Evolutionary conservation across 225 moss, liverwort and hornwort genomes (phyloP).

Genomic region (Antitrichia curtipendula): DNA sequence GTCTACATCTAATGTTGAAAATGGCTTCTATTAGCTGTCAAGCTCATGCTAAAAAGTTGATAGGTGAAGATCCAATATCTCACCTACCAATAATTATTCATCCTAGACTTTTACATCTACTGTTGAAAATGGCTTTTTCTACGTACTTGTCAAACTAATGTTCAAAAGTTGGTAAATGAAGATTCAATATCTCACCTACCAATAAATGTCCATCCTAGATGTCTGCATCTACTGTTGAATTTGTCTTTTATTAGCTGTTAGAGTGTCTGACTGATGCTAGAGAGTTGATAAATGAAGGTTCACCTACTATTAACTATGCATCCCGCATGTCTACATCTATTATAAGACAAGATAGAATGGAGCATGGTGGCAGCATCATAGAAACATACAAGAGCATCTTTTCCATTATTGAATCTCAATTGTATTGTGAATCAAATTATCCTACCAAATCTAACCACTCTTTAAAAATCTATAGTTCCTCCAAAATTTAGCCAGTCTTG

Average conservation of each 20-base stretch:
- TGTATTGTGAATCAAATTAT: too few relatives aligned
- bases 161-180: neutral
- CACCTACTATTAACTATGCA: neutral
- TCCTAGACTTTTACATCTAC: fast-evolving
- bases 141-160: too few relatives aligned
- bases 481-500: fast-evolving
- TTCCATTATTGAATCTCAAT: too few relatives aligned
- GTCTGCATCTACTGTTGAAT: neutral
- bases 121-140: neutral
- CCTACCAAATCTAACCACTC: neutral
- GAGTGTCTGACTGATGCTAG: fast-evolving
- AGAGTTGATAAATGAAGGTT: neutral
- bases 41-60: fast-evolving
- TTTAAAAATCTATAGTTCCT: neutral
- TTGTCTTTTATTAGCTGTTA: too few relatives aligned
- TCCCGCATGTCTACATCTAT: neutral
- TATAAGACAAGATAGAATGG: too few relatives aligned
- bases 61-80: too few relatives aligned
- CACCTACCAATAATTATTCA: neutral
- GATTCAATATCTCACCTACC: too few relatives aligned
- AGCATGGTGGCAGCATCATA: fast-evolving
- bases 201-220: fast-evolving
- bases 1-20: neutral
- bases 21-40: fast-evolving
- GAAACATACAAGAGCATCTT: neutral